A percentile compares a stretch with the other conserved stretches of the same genome.
Conservation (phyloP, 768 basidiomycete species). For the Phanerodontia chrysosporium region DNA sequence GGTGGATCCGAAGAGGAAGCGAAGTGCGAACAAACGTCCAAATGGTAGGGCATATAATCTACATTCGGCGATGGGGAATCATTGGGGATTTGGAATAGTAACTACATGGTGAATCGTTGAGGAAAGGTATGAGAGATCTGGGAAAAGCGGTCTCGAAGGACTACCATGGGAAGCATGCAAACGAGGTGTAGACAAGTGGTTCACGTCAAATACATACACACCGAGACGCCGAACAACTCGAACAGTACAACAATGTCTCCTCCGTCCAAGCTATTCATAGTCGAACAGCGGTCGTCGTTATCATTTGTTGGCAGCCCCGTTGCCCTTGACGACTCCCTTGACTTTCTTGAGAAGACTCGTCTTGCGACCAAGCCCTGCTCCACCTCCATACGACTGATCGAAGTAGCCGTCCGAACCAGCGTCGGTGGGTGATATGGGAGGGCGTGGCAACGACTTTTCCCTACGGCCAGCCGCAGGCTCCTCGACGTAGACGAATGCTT, state of each 20-base stretch:
- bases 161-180: neutral
- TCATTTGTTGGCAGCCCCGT: conserved; percentile 30
- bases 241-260: neutral
- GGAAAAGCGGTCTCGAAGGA: neutral
- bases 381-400: conserved; percentile 35
- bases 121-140: neutral
- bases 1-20: neutral
- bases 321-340: conserved; percentile 62
- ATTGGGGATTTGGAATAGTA: conserved; percentile 2
- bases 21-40: conserved; percentile 1
- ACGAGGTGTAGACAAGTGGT: neutral
- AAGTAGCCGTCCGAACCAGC: conserved; percentile 42
- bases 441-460: conserved; percentile 53
- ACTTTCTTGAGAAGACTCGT: conserved; percentile 79
- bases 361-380: conserved; percentile 58
- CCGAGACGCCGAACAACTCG: neutral
- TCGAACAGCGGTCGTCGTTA: neutral
- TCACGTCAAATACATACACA: neutral
- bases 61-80: conserved; percentile 6
- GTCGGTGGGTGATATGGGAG: conserved; percentile 33
- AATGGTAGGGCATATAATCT: conserved; percentile 5
- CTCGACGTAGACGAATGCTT: conserved; percentile 68
- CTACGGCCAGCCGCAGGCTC: conserved; percentile 31
- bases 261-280: neutral
- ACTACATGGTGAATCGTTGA: neutral